These are phyloP conservation scores for Osmanthus fragrans DNA, from an alignment of 257 asterid genomes.

Conservation along the genomic window DNA sequence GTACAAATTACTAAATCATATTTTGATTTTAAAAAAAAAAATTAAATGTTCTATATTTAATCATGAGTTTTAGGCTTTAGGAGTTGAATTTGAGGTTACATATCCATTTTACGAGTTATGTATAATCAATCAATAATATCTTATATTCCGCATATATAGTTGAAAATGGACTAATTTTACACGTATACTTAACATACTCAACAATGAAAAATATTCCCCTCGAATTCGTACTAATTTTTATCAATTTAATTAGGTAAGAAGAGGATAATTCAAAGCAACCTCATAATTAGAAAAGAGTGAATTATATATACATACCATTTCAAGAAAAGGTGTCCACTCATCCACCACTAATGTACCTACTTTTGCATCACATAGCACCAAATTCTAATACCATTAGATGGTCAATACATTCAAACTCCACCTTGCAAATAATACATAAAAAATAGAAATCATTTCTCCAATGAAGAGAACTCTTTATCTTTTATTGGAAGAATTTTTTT, in stretches of 20 bases:
- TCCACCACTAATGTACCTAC: constrained; percentile 48
- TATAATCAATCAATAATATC: too few relatives aligned
- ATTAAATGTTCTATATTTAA: too few relatives aligned
- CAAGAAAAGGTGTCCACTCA: constrained; percentile 59
- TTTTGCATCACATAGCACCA: constrained; percentile 63
- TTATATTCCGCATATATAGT: not conserved
- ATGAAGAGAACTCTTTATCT: not conserved
- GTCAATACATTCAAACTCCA: constrained; percentile 47
- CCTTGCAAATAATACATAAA: constrained; percentile 29
- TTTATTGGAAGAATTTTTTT: constrained; percentile 1
- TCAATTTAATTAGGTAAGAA: not conserved
- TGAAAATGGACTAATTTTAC: too few relatives aligned
- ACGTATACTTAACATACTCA: too few relatives aligned
- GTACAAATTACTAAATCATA: too few relatives aligned
- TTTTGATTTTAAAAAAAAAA: too few relatives aligned
- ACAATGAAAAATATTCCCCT: not conserved
- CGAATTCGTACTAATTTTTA: not conserved
- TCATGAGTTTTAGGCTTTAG: too few relatives aligned
- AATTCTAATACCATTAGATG: constrained; percentile 41
- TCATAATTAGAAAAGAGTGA: constrained; percentile 13
- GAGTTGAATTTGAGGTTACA: too few relatives aligned
- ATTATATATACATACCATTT: constrained; percentile 31
- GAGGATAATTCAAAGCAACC: not conserved
- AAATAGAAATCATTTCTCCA: constrained; percentile 4
- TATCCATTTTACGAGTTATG: too few relatives aligned